Percentiles rank a stretch among this genome's conserved stretches.
phyloP scores from a whole-genome alignment of 2,329 filamentous ascomycete genomes.

The Fusarium sp. region DNA sequence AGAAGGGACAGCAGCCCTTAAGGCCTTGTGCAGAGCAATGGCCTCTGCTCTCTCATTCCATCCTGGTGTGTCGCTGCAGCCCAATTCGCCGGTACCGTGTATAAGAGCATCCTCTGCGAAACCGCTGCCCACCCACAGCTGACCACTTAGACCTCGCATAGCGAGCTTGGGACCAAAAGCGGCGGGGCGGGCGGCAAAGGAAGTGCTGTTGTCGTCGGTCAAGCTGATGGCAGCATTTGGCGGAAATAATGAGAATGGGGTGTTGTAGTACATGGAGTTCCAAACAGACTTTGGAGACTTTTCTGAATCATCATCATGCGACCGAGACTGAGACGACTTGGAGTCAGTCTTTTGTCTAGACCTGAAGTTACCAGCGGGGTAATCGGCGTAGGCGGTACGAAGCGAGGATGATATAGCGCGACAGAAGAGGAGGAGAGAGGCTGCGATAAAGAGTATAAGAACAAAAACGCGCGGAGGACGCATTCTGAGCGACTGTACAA shows the following conservation, averaged over 20 bases:
- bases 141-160: constrained; percentile 80
- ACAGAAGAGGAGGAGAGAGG: constrained; percentile 64
- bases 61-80: constrained; percentile 92
- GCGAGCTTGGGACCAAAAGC: constrained; percentile 89
- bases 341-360: constrained; percentile 23
- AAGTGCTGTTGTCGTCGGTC: constrained; percentile 97
- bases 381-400: constrained; percentile 41
- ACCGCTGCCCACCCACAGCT: constrained; percentile 92
- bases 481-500: constrained; percentile 53
- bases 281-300: constrained; percentile 43
- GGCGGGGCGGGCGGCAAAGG: constrained; percentile 91
- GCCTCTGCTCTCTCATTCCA: constrained; percentile 74
- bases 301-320: constrained; percentile 6
- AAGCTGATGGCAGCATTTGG: constrained; percentile 95
- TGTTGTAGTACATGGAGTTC: constrained; percentile 73
- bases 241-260: constrained; percentile 88
- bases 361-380: constrained; percentile 41
- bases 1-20: constrained; percentile 43
- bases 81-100: constrained; percentile 82
- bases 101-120: constrained; percentile 80
- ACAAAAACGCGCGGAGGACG: constrained; percentile 64
- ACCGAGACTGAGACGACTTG: constrained; percentile 19
- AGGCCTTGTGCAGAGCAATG: constrained; percentile 52
- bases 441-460: constrained; percentile 62
- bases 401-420: constrained; percentile 58